Evolutionary conservation across 805 yeast species (phyloP).

Genomic region (Danielia oregonensis): DNA sequence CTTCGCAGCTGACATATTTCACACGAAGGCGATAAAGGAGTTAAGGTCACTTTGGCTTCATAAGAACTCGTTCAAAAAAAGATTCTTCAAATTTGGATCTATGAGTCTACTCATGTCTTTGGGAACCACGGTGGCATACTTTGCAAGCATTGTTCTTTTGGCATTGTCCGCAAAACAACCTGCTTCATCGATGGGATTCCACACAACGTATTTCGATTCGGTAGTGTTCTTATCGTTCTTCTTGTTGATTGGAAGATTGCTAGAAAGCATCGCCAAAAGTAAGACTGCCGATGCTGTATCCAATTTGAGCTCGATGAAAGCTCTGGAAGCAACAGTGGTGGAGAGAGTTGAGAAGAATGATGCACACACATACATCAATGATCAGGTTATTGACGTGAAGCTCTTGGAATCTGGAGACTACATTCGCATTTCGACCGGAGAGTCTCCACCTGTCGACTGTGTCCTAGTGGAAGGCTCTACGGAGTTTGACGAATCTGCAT

Average conservation of each 20-base stretch:
- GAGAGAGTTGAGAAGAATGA: constrained; percentile 15
- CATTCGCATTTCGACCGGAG: constrained; percentile 49
- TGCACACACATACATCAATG: constrained; percentile 18
- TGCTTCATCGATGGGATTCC: constrained; percentile 34
- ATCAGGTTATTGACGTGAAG: constrained; percentile 35
- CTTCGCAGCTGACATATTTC: constrained; percentile 71
- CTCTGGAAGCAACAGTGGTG: constrained; percentile 44
- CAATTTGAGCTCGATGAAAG: constrained; percentile 49
- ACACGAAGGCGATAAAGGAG: constrained; percentile 61
- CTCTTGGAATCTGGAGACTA: constrained; percentile 50
- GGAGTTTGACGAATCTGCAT: constrained; percentile 58
- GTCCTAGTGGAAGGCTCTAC: constrained; percentile 45
- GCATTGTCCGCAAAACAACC: constrained; percentile 39
- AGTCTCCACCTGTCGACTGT: constrained; percentile 59
- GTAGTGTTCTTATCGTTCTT: constrained; percentile 74
- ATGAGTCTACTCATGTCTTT: constrained; percentile 71
- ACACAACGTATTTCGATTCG: constrained; percentile 73
- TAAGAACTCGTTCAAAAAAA: constrained; percentile 49
- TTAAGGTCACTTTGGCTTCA: constrained; percentile 53
- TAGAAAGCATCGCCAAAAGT: constrained; percentile 63
- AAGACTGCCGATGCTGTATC: constrained; percentile 66
- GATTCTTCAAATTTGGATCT: constrained; percentile 69
- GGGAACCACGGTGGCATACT: constrained; percentile 71
- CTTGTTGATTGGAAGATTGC: constrained; percentile 62
- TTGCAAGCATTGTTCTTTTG: constrained; percentile 60